Conservation (phyloP, 2,329 filamentous ascomycete species). For the Massarina eburnea region DNA sequence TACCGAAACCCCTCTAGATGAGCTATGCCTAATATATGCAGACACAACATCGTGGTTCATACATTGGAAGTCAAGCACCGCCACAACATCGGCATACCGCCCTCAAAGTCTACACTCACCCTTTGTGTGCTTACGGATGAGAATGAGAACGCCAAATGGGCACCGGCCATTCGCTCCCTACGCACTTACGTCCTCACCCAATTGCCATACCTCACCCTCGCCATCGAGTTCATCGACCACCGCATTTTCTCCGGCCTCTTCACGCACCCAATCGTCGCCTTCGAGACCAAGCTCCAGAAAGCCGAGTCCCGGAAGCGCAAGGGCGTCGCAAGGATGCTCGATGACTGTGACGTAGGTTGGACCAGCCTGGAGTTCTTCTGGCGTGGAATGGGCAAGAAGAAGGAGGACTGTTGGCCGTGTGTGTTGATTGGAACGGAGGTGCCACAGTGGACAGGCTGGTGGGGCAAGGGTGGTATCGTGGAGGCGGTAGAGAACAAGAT, state of each 20-base stretch:
- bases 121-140: conserved; percentile 6
- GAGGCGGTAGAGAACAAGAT: conserved; percentile 1
- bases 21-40: too few relatives aligned
- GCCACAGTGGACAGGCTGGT: conserved; percentile 6
- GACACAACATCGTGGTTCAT: conserved; percentile 1
- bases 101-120: conserved; percentile 5
- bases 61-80: conserved; percentile 4
- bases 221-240: conserved; percentile 8
- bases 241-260: conserved; percentile 6
- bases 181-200: conserved; percentile 1
- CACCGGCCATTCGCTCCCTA: neutral
- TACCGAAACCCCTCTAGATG: too few relatives aligned
- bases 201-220: neutral
- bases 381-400: conserved; percentile 2
- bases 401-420: conserved; percentile 3
- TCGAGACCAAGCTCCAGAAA: neutral
- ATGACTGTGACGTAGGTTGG: conserved; percentile 3
- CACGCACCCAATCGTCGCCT: conserved; percentile 5
- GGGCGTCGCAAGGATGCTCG: neutral
- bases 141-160: conserved; percentile 2
- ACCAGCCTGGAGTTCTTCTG: conserved; percentile 8
- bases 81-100: conserved; percentile 1
- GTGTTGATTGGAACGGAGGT: conserved; percentile 6
- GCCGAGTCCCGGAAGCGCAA: neutral
- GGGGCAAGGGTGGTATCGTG: neutral